Percentiles rank a stretch among this genome's conserved stretches.
phyloP scores from a whole-genome alignment of 257 asterid species.

The Lantana camara region DNA sequence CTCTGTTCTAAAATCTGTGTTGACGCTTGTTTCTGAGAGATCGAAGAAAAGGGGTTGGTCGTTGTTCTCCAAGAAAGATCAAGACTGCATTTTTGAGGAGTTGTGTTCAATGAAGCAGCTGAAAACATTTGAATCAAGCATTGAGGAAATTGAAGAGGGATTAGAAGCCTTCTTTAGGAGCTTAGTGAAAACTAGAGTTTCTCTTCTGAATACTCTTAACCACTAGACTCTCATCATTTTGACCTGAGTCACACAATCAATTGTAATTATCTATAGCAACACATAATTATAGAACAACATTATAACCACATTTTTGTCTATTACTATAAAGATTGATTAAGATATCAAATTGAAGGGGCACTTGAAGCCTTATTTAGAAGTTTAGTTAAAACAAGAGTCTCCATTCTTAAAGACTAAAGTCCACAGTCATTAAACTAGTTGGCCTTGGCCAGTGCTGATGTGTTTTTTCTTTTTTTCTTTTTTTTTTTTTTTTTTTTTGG shows the following conservation, averaged over 20 bases:
- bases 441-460: neutral
- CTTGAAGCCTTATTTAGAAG: slow-evolving; percentile 29
- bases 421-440: slow-evolving; percentile 32
- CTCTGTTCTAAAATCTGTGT: slow-evolving; percentile 13
- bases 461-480: too few relatives aligned
- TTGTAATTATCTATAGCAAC: too few relatives aligned
- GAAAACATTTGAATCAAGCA: slow-evolving; percentile 20
- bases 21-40: slow-evolving; percentile 20
- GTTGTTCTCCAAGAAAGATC: slow-evolving; percentile 29
- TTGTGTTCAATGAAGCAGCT: slow-evolving; percentile 17
- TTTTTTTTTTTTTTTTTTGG: too few relatives aligned
- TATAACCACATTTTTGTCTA: too few relatives aligned
- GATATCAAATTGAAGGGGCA: too few relatives aligned
- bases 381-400: slow-evolving; percentile 33
- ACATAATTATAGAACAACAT: too few relatives aligned
- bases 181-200: slow-evolving; percentile 30
- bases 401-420: slow-evolving; percentile 33
- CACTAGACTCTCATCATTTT: slow-evolving; percentile 20
- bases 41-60: slow-evolving; percentile 32
- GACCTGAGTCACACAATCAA: too few relatives aligned
- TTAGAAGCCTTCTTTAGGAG: slow-evolving; percentile 25
- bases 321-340: too few relatives aligned
- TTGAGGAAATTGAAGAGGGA: slow-evolving; percentile 30
- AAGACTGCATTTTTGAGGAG: neutral
- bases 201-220: slow-evolving; percentile 33